phyloP scores from a whole-genome alignment of 805 yeast genomes.

The Candida germanica region DNA sequence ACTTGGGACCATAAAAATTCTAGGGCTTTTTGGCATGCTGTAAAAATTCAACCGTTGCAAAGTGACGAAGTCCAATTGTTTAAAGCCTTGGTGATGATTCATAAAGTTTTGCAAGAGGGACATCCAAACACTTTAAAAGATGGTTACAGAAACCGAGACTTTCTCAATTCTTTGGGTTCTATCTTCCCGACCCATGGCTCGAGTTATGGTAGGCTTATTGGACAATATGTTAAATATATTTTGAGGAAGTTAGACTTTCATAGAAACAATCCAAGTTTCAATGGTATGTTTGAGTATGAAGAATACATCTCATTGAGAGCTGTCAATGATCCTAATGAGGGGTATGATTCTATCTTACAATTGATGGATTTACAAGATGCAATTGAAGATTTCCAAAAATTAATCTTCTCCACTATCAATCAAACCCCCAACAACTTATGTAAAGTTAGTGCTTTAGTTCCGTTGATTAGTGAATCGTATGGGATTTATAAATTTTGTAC shows the following conservation, averaged over 20 bases:
- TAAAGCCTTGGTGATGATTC: conserved; percentile 80
- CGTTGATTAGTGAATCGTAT: conserved; percentile 84
- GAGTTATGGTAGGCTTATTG: conserved; percentile 69
- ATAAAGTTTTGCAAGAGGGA: conserved; percentile 97
- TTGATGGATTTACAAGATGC: conserved; percentile 82
- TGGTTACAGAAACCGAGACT: conserved; percentile 73
- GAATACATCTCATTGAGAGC: conserved; percentile 86
- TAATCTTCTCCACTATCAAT: conserved; percentile 69
- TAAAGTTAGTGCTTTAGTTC: conserved; percentile 82
- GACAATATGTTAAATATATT: conserved; percentile 70
- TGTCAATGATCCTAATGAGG: conserved; percentile 92
- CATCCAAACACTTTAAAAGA: conserved; percentile 80
- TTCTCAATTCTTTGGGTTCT: conserved; percentile 71
- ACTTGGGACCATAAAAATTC: conserved; percentile 94
- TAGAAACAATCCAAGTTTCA: conserved; percentile 80
- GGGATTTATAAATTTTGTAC: conserved; percentile 89
- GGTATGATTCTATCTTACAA: conserved; percentile 84
- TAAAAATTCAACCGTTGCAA: conserved; percentile 76
- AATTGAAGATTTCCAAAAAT: conserved; percentile 72
- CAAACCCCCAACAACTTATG: conserved; percentile 65
- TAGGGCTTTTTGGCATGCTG: conserved; percentile 77
- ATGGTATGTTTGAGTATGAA: conserved; percentile 94
- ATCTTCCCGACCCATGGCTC: conserved; percentile 41
- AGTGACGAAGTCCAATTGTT: conserved; percentile 80
- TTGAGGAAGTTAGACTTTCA: conserved; percentile 79